Base-by-base conservation (phyloP, 2,329 filamentous ascomycete species). In the Exophiala sp. region DNA sequence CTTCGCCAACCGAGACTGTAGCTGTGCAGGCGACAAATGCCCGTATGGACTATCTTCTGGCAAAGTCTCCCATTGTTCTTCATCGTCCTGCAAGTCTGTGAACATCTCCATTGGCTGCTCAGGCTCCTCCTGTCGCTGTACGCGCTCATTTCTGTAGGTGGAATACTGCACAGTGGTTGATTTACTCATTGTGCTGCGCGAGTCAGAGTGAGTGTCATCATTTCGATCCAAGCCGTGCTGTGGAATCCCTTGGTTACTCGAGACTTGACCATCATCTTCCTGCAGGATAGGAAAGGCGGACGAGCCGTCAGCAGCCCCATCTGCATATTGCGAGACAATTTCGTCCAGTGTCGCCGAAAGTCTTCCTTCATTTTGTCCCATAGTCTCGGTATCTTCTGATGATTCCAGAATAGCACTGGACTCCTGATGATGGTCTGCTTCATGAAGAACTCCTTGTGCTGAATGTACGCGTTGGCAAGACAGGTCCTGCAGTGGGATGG, bases 341-440 rank as follows among this genome's bases (percentile, higher is more conserved):
- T 57, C 51, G 16, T 57, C 54, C 9, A 54, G 24, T 13, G 48
- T 57, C 16, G 27, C 41, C 5, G 54, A 52, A 19, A 27, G 22
- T 46, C 42, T 34, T 18, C 14, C 35, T 18, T 35, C 35, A 18
- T n/a, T 10, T 13, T 14, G 18, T 2, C 37, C 32, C 3, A 10
- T 5, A n/a, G 42, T 27, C 2, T 32, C 18, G 22, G 23, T 29
- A 27, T 49, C 48, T 16, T 48, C 42, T 3, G 48, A 41, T 7
- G 14, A 47, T 43, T 57, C 54, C 16, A 57, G 45, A n/a, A 52
- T 41, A 27, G 51, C 54, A 39, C 51, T 54, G n/a, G 54, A 57
- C 35, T 54, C 54, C 9, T 48, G 51, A 24, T 57, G 54, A 16
- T 52, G 32, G 19, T 48, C 41, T 30, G 48, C 54, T 16, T 47